Evolutionary conservation across 2,329 filamentous ascomycete genomes (phyloP).

Genomic region (Phialocephala subalpina): DNA sequence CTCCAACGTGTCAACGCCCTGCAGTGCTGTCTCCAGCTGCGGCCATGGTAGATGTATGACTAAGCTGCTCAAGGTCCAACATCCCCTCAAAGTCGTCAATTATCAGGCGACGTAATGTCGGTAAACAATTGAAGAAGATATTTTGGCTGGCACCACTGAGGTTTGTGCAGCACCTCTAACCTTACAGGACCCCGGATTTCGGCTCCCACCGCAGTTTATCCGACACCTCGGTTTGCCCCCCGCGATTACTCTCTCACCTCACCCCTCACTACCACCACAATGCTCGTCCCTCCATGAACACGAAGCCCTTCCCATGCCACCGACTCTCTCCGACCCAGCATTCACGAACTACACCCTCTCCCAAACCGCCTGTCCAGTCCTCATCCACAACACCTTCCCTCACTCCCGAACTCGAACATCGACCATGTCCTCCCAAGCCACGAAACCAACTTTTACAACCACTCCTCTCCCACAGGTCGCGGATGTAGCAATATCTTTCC

Average conservation of each 20-base stretch:
- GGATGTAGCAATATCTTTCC: slow-evolving; percentile 53
- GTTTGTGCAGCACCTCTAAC: no score
- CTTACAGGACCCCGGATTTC: background rate
- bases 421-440: slow-evolving; percentile 16
- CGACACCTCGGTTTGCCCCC: slow-evolving; percentile 7
- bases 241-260: background rate
- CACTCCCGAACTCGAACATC: slow-evolving; percentile 1
- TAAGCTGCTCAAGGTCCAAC: no score
- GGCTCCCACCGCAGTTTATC: no score
- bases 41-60: no score
- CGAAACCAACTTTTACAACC: slow-evolving; percentile 26
- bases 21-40: no score
- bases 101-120: no score
- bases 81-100: no score
- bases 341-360: slow-evolving; percentile 29
- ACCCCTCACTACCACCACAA: background rate
- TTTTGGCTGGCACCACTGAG: no score
- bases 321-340: slow-evolving; percentile 17
- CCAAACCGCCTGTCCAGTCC: slow-evolving; percentile 26
- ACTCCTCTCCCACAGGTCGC: slow-evolving; percentile 31
- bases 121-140: no score
- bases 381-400: slow-evolving; percentile 23
- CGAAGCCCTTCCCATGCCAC: background rate
- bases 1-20: no score
- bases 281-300: slow-evolving; percentile 4